Evolutionary conservation across 768 basidiomycete genomes (phyloP), one percentile per base, ranked within the genome.

Genomic region (Galerina marginata): DNA sequence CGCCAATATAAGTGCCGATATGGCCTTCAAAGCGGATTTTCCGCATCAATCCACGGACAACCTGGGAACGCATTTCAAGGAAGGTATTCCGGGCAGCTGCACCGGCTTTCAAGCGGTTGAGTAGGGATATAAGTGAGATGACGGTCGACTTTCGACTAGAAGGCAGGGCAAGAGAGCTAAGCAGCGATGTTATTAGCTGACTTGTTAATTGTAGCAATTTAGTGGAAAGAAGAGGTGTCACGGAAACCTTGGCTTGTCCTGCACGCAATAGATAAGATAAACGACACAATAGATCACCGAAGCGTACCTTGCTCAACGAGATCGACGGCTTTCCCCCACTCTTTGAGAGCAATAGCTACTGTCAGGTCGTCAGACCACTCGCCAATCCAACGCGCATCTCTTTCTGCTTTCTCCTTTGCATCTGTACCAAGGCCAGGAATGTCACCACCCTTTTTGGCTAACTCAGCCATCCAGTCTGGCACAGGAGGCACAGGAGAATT

Each of bases 331-430:
- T 90, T 87, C 44, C 90, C 86, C 92, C 96, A 99, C 63, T 93
- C 86, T 51, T 92, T 84, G 47, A 95, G 77, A 1, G 96, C 91
- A 58, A 98, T 95, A 0, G 95, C 87, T 4, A 99, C 95, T 0
- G 92, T 92, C 23, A 98, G 75, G 45, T 96, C 88, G 68, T 99
- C 97, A 4, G 91, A 87, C 80, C 93, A 96, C 55, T 98, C 95
- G 46, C 90, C 88, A 10, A 92, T 85, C 87, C 91, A 97, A n/a
- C 89, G 85, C 1, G 87, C 79, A 72, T 97, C 95, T 50, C 87
- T 83, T 63, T 95, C 93, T 0, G 83, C 81, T 69, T 92, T 90
- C 60, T 90, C 89, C 71, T 90, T 91, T 14, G 85, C 85, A 59
- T 78, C 79, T 5, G 79, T 71, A 12, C 80, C 79, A n/a, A 79